Evolutionary conservation across 1,284 basidiomycete genomes (phyloP).

Genomic region (Malassezia equina): DNA sequence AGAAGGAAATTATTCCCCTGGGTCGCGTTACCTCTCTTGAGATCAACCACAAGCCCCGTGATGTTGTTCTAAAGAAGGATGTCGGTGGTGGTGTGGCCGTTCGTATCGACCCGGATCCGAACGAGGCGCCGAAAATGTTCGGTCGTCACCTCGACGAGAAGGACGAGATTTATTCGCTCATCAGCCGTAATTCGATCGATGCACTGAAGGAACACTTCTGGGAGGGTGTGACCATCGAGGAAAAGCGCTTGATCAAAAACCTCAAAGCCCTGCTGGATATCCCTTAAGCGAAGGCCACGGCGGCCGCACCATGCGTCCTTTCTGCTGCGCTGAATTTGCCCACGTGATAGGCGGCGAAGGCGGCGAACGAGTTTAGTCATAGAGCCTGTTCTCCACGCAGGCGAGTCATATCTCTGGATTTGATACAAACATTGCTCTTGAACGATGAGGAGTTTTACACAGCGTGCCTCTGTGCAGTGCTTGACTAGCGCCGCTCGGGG

Average conservation of each 20-base stretch:
- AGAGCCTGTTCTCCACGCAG: background rate
- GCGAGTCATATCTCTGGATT: background rate
- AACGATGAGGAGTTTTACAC: background rate
- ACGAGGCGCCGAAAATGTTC: constrained; percentile 74
- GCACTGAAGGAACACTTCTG: constrained; percentile 84
- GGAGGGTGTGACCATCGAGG: constrained; percentile 76
- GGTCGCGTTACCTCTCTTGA: constrained; percentile 73
- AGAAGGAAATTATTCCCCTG: constrained; percentile 79
- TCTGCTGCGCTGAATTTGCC: background rate
- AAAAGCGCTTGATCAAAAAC: constrained; percentile 86
- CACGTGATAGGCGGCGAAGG: background rate
- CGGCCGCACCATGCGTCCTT: background rate
- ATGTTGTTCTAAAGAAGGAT: constrained; percentile 83
- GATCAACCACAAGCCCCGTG: constrained; percentile 45
- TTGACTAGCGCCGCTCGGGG: background rate
- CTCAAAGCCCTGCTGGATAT: constrained; percentile 68
- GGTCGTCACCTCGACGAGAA: constrained; percentile 83
- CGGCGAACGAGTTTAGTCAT: constrained; percentile 5
- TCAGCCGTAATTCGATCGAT: constrained; percentile 86
- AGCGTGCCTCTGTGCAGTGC: constrained; percentile 8
- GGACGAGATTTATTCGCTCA: constrained; percentile 81
- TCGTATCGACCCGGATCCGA: constrained; percentile 94
- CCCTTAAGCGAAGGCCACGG: constrained; percentile 22
- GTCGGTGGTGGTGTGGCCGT: constrained; percentile 92
- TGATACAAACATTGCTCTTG: background rate